Evolutionary conservation across 441 rosid species (phyloP), one percentile per base, ranked within the genome.

Genomic region (Eugenia klotzschiana): DNA sequence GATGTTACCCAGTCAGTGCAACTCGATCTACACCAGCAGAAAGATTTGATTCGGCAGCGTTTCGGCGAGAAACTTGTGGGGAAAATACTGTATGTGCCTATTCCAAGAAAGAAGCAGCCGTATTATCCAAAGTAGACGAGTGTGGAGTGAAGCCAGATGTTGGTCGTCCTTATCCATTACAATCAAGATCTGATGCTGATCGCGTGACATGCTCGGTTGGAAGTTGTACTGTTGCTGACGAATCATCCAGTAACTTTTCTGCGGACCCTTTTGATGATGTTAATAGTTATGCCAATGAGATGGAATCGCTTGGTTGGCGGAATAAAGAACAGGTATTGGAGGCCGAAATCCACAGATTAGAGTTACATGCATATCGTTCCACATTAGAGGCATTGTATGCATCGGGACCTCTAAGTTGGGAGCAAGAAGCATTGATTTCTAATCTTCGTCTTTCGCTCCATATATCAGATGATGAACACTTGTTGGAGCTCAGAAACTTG

Each of bases 401-500:
- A 25, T 57, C 18, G 5, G 83, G 83, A 20, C 83, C 83, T 55
- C 73, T 81, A 52, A 41, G 73, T 81, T 81, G 83, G 83, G 83
- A 81, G 58, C 73, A 41, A 81, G 83, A 81, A 41, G 69, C 83
- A 55, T 54, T 54, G 51, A 40, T 81, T 40, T 54, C 83, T n/a
- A 52, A 81, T 81, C 83, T 57, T 27, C 77, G 77, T 43, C 69
- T 20, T 41, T 81, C 54, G 14, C 83, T 81, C 18, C 51, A 58
- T 58, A 81, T 81, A 29, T 57, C 83, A 81, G 58, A 81, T 55
- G 83, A 57, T 57, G 83, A 81, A 43, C 83, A 81, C 58, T 33
- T 57, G 52, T 2, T 23, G 51, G 51, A 46, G 74, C 33, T 81
- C 23, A 57, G 57, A 79, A 53, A 79, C 81, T 49, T 79, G 55